Conservation (phyloP, 2,329 filamentous ascomycete species). For the Aquanectria penicillioides region DNA sequence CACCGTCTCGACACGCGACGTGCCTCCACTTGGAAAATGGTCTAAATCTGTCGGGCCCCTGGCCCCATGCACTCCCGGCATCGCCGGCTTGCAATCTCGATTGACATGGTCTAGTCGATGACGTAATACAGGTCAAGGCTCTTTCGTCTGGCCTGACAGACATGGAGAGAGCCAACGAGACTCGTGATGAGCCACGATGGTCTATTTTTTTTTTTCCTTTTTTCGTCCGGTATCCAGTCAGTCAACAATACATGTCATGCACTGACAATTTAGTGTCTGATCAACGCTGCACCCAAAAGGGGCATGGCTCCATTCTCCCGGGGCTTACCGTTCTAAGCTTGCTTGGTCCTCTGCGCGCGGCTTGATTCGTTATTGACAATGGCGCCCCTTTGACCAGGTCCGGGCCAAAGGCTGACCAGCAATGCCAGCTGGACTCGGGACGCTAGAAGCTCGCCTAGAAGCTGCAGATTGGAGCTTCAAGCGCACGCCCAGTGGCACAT, state of each 20-base stretch:
- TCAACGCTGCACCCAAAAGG: constrained; percentile 26
- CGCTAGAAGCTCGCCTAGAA: constrained; percentile 21
- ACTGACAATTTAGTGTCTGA: constrained; percentile 16
- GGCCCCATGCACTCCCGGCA: constrained; percentile 23
- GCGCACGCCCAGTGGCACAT: too few species aligned
- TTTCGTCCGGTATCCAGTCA: constrained; percentile 4
- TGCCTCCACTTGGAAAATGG: constrained; percentile 10
- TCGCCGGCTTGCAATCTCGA: constrained; percentile 24
- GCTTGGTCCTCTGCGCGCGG: constrained; percentile 10
- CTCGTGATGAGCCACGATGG: constrained; percentile 5
- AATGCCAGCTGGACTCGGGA: constrained; percentile 12
- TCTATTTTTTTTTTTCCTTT: not conserved
- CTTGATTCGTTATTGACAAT: constrained; percentile 15
- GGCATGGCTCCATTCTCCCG: constrained; percentile 19
- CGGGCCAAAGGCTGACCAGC: constrained; percentile 4
- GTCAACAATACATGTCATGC: constrained; percentile 19
- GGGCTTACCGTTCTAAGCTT: constrained; percentile 21
- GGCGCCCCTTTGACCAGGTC: not conserved
- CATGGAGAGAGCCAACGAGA: not conserved
- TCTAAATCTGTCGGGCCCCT: constrained; percentile 14
- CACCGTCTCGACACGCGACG: not conserved
- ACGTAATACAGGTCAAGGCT: constrained; percentile 28
- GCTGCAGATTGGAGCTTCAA: not conserved
- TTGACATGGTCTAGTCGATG: constrained; percentile 28
- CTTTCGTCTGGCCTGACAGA: constrained; percentile 22